phyloP scores from a whole-genome alignment of 73 alveolate genomes.

The Paramecium biaurelia region DNA sequence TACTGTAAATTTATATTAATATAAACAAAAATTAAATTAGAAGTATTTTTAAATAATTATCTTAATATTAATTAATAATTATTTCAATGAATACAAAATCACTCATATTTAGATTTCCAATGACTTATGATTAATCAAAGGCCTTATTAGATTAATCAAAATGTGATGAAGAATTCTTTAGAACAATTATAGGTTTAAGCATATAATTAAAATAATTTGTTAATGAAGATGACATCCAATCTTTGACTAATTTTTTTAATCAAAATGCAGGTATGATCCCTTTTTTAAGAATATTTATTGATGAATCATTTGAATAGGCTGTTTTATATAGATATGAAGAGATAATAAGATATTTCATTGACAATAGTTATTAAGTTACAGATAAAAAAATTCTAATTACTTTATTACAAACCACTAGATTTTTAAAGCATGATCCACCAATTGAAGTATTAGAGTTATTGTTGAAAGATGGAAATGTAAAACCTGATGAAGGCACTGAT shows the following conservation, averaged over 20 bases:
- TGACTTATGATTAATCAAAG: neutral
- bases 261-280: neutral
- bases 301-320: slow-evolving; percentile 38
- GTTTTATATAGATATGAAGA: slow-evolving; percentile 28
- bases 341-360: neutral
- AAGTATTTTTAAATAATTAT: neutral
- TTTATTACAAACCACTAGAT: neutral
- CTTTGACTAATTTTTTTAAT: neutral
- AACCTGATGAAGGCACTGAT: slow-evolving; percentile 3
- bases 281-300: slow-evolving; percentile 33
- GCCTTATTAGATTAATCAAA: neutral
- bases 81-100: neutral
- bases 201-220: neutral
- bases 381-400: neutral
- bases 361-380: slow-evolving; percentile 37
- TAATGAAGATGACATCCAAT: slow-evolving; percentile 19
- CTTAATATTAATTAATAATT: neutral
- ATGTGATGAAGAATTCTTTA: slow-evolving; percentile 24
- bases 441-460: neutral
- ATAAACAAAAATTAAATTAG: neutral
- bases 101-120: slow-evolving; percentile 1
- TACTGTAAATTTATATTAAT: neutral
- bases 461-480: neutral
- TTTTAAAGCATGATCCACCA: slow-evolving; percentile 31
- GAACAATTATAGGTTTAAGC: neutral